phyloP scores from a whole-genome alignment of 108 stramenopile genomes.

The Fragilaria crotonensis region DNA sequence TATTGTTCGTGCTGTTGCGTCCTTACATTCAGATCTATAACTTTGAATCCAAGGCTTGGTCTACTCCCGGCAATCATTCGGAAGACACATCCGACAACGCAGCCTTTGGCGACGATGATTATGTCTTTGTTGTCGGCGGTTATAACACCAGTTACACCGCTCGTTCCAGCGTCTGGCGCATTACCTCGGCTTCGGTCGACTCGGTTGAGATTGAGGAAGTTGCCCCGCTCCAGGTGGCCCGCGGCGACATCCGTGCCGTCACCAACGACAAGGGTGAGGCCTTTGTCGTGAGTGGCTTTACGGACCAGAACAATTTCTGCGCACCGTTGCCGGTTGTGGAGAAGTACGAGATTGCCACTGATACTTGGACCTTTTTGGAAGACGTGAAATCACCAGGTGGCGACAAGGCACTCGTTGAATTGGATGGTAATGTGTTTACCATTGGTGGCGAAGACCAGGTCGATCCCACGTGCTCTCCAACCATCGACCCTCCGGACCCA shows the following conservation, averaged over 20 bases:
- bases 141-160: slow-evolving; percentile 41
- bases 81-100: slow-evolving; percentile 37
- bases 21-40: slow-evolving; percentile 35
- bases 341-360: slow-evolving; percentile 10
- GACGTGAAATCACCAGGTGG: slow-evolving; percentile 37
- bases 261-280: slow-evolving; percentile 1
- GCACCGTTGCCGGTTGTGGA: slow-evolving; percentile 38
- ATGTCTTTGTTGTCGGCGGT: slow-evolving; percentile 51
- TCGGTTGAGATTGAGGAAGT: slow-evolving; percentile 13
- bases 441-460: slow-evolving; percentile 59
- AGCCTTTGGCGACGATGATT: slow-evolving; percentile 19
- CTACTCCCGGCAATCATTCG: slow-evolving; percentile 26
- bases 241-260: slow-evolving; percentile 43
- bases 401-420: slow-evolving; percentile 45
- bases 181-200: slow-evolving; percentile 11
- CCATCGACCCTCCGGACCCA: slow-evolving; percentile 7
- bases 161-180: slow-evolving; percentile 11
- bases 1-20: neutral
- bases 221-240: slow-evolving; percentile 17
- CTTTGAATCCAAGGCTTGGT: slow-evolving; percentile 41
- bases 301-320: slow-evolving; percentile 40
- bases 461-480: slow-evolving; percentile 24
- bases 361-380: slow-evolving; percentile 19
- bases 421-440: slow-evolving; percentile 48
- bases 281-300: slow-evolving; percentile 49